A percentile compares a stretch with the other conserved stretches of the same genome.
Conservation (phyloP, 768 basidiomycete species). For the Pleurotus pulmonarius region DNA sequence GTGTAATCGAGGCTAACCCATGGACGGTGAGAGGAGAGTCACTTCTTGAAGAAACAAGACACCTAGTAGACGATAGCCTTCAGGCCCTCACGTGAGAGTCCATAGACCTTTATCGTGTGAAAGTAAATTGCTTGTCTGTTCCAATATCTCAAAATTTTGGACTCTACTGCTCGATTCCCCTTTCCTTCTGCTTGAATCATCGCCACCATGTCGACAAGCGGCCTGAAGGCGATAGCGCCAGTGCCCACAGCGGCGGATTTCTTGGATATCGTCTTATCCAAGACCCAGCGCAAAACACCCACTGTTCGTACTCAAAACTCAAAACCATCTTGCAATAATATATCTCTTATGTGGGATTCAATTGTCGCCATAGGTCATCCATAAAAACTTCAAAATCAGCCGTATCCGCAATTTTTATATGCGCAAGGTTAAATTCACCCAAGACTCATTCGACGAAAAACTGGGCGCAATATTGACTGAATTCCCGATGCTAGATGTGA, state of each 20-base stretch:
- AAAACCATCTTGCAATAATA: background rate
- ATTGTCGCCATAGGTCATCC: constrained; percentile 70
- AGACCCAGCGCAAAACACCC: constrained; percentile 95
- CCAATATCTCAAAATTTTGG: too few relatives aligned
- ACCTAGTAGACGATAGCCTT: too few relatives aligned
- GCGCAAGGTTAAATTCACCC: constrained; percentile 99
- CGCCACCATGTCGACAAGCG: constrained; percentile 70
- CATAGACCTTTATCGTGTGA: too few relatives aligned
- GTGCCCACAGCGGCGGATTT: constrained; percentile 96
- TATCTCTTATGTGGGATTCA: too few relatives aligned
- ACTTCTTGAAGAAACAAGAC: too few relatives aligned
- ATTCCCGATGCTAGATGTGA: constrained; percentile 95
- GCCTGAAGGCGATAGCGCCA: constrained; percentile 96
- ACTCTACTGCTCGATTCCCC: constrained; percentile 5
- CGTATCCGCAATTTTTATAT: constrained; percentile 98
- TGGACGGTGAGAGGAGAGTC: too few relatives aligned
- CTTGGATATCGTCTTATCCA: constrained; percentile 89
- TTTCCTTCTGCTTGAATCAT: background rate
- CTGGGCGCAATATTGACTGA: constrained; percentile 89
- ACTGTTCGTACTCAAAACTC: constrained; percentile 51
- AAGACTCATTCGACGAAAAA: constrained; percentile 96
- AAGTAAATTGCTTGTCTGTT: too few relatives aligned
- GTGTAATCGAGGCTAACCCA: too few relatives aligned
- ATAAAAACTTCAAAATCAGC: constrained; percentile 99
- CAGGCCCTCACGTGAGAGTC: too few relatives aligned